phyloP scores from a whole-genome alignment of 1,139 yeast species.

The Pichia sp. region DNA sequence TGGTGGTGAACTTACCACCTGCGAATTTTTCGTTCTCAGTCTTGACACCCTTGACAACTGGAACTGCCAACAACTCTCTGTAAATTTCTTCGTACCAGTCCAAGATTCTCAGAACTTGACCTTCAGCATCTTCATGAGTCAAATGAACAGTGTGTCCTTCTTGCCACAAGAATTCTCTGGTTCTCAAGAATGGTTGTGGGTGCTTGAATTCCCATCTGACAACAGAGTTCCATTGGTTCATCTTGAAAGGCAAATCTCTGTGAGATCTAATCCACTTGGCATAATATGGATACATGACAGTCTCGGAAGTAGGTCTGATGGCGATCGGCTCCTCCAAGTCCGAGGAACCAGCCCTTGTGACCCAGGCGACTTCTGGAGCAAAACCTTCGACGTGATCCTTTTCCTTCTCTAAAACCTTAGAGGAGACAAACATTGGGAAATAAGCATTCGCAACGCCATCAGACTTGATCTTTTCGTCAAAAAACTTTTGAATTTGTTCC shows the following conservation, averaged over 20 bases:
- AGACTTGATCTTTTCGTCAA: conserved; percentile 72
- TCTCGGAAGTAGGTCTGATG: conserved; percentile 98
- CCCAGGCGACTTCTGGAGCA: conserved; percentile 99
- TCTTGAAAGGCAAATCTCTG: conserved; percentile 92
- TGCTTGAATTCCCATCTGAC: conserved; percentile 99
- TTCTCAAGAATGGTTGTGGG: conserved; percentile 98
- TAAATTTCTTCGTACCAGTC: conserved; percentile 82
- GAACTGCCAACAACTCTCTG: conserved; percentile 92
- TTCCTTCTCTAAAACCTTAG: conserved; percentile 89
- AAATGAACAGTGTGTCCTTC: conserved; percentile 99
- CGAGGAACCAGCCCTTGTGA: conserved; percentile 89
- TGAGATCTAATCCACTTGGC: conserved; percentile 99
- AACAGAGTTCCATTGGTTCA: conserved; percentile 99
- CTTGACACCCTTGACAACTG: conserved; percentile 91
- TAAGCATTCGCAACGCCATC: conserved; percentile 93
- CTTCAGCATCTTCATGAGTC: conserved; percentile 70
- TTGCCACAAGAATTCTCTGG: conserved; percentile 99
- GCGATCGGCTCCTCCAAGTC: conserved; percentile 98
- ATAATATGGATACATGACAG: conserved; percentile 99
- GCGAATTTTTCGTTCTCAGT: conserved; percentile 98
- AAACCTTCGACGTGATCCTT: conserved; percentile 99
- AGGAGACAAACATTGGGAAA: conserved; percentile 98
- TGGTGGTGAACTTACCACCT: conserved; percentile 93
- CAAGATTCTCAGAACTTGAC: conserved; percentile 82
- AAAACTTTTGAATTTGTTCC: conserved; percentile 91